These are phyloP conservation scores for Hypoxylon fragiforme DNA, from an alignment of 495 filamentous ascomycete species.

Conservation along the genomic window DNA sequence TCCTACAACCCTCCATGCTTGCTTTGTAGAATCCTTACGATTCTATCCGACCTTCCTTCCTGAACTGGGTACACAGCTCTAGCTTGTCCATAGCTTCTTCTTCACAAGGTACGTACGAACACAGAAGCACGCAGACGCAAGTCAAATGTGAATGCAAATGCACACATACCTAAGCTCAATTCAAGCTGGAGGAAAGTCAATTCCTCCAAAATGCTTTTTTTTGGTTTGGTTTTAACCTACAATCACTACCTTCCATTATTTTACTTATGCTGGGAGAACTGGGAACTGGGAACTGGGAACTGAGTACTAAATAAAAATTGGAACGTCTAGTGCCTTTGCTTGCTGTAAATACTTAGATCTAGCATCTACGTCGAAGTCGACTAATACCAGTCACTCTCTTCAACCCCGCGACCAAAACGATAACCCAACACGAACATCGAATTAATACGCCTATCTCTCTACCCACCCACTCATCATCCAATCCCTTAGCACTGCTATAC, in stretches of 20 bases:
- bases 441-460: too few relatives aligned
- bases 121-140: not conserved
- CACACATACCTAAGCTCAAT: not conserved
- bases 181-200: too few relatives aligned
- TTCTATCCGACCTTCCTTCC: not conserved
- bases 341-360: constrained; percentile 15
- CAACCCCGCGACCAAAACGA: too few relatives aligned
- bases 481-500: constrained; percentile 10
- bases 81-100: not conserved
- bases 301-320: constrained; percentile 7
- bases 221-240: too few relatives aligned
- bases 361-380: constrained; percentile 10
- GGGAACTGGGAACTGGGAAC: not conserved
- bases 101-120: not conserved
- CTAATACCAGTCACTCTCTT: not conserved
- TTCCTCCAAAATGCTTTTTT: too few relatives aligned
- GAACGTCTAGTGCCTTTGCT: constrained; percentile 3
- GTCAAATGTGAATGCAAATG: not conserved
- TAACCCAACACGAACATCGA: too few relatives aligned
- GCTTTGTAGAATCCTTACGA: not conserved
- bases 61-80: not conserved
- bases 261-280: not conserved
- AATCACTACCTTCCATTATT: not conserved
- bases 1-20: too few relatives aligned
- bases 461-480: not conserved